Evolutionary conservation across 2,329 filamentous ascomycete species (phyloP).

Genomic region (Epichloe brachyelytri): DNA sequence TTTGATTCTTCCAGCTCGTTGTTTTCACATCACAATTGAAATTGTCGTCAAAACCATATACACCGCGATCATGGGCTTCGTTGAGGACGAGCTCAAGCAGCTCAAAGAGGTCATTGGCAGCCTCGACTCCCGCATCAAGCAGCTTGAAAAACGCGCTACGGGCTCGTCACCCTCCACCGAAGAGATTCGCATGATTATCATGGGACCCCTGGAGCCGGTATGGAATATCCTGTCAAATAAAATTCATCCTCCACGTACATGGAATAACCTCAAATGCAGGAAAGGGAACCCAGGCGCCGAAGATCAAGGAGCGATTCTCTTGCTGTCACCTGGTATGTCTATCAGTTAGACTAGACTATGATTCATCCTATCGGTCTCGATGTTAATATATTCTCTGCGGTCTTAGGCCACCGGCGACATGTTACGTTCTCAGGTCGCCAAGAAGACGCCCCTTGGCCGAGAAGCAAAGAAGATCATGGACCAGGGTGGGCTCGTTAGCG

Average conservation of each 20-base stretch:
- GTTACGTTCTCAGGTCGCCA: conserved; percentile 94
- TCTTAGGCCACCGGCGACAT: conserved; percentile 90
- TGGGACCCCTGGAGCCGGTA: conserved; percentile 97
- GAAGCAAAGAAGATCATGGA: conserved; percentile 99
- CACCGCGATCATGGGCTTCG: conserved; percentile 63
- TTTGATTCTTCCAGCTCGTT: conserved; percentile 3
- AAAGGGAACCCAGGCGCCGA: conserved; percentile 97
- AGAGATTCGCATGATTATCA: conserved; percentile 89
- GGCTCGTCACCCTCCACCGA: conserved; percentile 39
- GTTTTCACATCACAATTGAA: conserved; percentile 5
- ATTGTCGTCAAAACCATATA: not conserved
- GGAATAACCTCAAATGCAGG: conserved; percentile 38
- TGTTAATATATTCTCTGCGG: not conserved
- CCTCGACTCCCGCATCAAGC: conserved; percentile 76
- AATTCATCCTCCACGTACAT: not conserved
- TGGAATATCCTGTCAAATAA: conserved; percentile 16
- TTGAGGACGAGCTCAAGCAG: conserved; percentile 73
- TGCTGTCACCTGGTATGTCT: conserved; percentile 83
- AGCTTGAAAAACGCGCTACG: conserved; percentile 64
- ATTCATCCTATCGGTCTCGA: not conserved
- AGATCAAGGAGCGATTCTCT: conserved; percentile 95
- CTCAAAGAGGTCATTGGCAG: conserved; percentile 72
- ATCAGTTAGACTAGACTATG: not conserved
- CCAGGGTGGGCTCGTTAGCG: conserved; percentile 89
- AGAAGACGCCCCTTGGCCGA: conserved; percentile 86